Percentiles rank a stretch among this genome's conserved stretches.
These are phyloP conservation scores for Anthracocystis panici-leucophaei DNA, from an alignment of 1,284 basidiomycete species.

Conservation along the genomic window DNA sequence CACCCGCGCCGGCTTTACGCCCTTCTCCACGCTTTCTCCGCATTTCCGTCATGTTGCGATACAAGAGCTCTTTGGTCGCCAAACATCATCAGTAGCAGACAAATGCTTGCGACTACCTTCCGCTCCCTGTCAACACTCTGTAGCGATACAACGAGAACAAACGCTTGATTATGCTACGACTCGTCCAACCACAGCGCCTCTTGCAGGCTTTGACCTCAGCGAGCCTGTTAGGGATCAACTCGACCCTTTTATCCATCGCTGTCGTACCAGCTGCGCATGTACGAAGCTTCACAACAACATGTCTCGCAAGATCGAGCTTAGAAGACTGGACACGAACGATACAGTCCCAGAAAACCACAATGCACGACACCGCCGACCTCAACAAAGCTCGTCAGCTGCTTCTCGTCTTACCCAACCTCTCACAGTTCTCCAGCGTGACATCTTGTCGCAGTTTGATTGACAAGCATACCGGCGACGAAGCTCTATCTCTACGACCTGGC, in stretches of 20 bases:
- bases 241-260: neutral
- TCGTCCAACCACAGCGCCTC: slow-evolving; percentile 11
- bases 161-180: slow-evolving; percentile 6
- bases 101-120: too few species aligned
- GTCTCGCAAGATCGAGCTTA: slow-evolving; percentile 6
- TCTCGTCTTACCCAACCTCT: slow-evolving; percentile 34
- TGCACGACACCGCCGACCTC: slow-evolving; percentile 42
- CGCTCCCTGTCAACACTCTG: neutral
- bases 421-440: slow-evolving; percentile 1
- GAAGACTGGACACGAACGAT: slow-evolving; percentile 29
- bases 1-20: neutral
- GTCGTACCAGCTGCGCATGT: too few species aligned
- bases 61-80: neutral
- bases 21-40: neutral
- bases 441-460: slow-evolving; percentile 9
- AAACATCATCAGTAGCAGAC: neutral
- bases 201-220: slow-evolving; percentile 3
- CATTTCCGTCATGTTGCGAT: neutral
- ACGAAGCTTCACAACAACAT: slow-evolving; percentile 4
- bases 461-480: slow-evolving; percentile 30
- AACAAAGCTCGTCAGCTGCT: slow-evolving; percentile 46
- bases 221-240: neutral
- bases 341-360: slow-evolving; percentile 15
- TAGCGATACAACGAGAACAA: neutral
- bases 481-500: slow-evolving; percentile 4